phyloP scores from a whole-genome alignment of 2,329 filamentous ascomycete genomes.

The Sarocladium strictum region DNA sequence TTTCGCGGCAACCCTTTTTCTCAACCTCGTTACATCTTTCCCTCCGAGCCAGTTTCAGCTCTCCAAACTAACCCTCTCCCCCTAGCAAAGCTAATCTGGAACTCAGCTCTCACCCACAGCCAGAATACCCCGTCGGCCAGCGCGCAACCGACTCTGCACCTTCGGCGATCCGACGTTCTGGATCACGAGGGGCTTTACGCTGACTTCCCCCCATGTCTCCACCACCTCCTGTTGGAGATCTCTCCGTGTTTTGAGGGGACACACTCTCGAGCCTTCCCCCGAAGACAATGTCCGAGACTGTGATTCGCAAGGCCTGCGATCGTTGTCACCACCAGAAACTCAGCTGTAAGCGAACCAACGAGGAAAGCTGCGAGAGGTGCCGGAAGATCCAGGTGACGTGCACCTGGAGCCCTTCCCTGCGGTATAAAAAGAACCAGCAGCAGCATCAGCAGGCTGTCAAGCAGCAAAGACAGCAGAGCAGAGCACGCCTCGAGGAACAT shows the following conservation, averaged over 20 bases:
- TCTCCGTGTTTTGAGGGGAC: not conserved
- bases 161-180: not conserved
- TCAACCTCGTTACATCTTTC: not conserved
- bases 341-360: slow-evolving; percentile 35
- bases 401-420: slow-evolving; percentile 37
- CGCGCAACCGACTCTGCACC: slow-evolving; percentile 3
- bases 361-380: slow-evolving; percentile 37
- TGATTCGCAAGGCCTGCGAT: slow-evolving; percentile 39
- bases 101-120: not conserved
- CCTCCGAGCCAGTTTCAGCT: not conserved
- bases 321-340: slow-evolving; percentile 41
- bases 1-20: too few species aligned
- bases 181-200: slow-evolving; percentile 16
- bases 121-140: not conserved
- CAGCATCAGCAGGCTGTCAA: slow-evolving; percentile 16
- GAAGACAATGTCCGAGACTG: slow-evolving; percentile 29
- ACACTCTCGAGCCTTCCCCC: too few species aligned
- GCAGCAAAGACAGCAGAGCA: slow-evolving; percentile 7
- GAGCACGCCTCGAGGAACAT: slow-evolving; percentile 9
- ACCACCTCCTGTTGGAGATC: slow-evolving; percentile 15
- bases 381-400: slow-evolving; percentile 34
- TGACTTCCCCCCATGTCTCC: slow-evolving; percentile 20
- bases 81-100: too few species aligned
- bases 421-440: slow-evolving; percentile 30
- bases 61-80: not conserved